A percentile compares a stretch with the other conserved stretches of the same genome.
Conservation (phyloP, 2,329 filamentous ascomycete genomes). For the Elsinoe batatas region DNA sequence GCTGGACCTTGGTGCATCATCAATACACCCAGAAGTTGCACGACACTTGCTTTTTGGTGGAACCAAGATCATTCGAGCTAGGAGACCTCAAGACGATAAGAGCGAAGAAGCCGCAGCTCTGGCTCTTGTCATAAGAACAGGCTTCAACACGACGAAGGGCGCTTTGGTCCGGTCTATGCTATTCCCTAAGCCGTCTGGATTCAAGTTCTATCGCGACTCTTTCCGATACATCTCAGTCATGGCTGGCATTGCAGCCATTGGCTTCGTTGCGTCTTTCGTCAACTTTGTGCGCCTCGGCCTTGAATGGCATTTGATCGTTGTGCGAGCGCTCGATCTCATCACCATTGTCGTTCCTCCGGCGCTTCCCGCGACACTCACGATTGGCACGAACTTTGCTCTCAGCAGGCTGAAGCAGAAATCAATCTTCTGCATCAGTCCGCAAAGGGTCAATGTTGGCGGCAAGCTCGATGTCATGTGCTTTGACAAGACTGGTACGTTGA, state of each 20-base stretch:
- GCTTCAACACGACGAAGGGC: constrained; percentile 96
- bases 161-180: constrained; percentile 94
- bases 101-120: constrained; percentile 84
- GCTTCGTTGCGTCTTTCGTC: constrained; percentile 82
- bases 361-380: constrained; percentile 85
- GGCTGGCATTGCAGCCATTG: constrained; percentile 72
- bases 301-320: constrained; percentile 80
- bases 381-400: constrained; percentile 91
- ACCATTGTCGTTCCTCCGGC: constrained; percentile 96
- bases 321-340: constrained; percentile 86
- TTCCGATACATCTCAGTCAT: constrained; percentile 98
- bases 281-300: constrained; percentile 83
- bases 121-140: constrained; percentile 84
- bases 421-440: constrained; percentile 96
- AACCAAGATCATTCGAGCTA: constrained; percentile 85
- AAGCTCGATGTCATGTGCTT: constrained; percentile 96
- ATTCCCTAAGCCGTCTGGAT: constrained; percentile 94
- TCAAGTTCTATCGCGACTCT: constrained; percentile 96
- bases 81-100: constrained; percentile 75
- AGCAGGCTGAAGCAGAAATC: constrained; percentile 75
- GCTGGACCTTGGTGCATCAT: constrained; percentile 70
- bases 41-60: constrained; percentile 89
- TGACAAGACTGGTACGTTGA: constrained; percentile 97
- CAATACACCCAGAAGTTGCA: constrained; percentile 72
- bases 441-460: constrained; percentile 90